phyloP scores from a whole-genome alignment of 805 yeast species.

The Candida chilensis region DNA sequence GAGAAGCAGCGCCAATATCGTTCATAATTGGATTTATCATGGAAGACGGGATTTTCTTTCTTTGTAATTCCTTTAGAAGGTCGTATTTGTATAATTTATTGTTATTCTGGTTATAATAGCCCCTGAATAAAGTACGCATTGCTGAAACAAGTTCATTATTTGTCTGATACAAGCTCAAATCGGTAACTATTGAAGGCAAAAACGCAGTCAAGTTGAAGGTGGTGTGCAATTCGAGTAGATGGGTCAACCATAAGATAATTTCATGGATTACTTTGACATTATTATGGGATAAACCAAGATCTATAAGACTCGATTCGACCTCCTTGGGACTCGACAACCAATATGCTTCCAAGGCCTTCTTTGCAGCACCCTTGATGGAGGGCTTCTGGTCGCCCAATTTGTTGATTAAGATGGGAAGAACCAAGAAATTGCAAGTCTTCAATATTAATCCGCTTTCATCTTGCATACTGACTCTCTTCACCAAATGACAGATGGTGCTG shows the following conservation, averaged over 20 bases:
- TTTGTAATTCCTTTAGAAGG: constrained; percentile 27
- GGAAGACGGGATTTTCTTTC: too few relatives aligned
- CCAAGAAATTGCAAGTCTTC: constrained; percentile 27
- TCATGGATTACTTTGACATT: constrained; percentile 29
- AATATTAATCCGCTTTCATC: constrained; percentile 31
- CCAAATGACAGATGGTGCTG: constrained; percentile 44
- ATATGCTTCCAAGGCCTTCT: constrained; percentile 40
- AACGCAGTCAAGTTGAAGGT: constrained; percentile 19
- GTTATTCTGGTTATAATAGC: constrained; percentile 17
- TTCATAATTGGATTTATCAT: constrained; percentile 4
- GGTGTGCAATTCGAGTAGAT: constrained; percentile 24
- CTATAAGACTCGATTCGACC: constrained; percentile 35
- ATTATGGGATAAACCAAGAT: constrained; percentile 29
- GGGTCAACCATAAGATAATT: constrained; percentile 32
- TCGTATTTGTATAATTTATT: constrained; percentile 34
- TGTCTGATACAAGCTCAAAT: constrained; percentile 6
- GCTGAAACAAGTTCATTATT: constrained; percentile 6
- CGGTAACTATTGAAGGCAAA: constrained; percentile 12
- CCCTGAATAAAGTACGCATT: constrained; percentile 11
- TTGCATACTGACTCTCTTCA: constrained; percentile 51
- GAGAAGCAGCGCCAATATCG: constrained; percentile 6
- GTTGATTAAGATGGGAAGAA: constrained; percentile 43
- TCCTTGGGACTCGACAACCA: constrained; percentile 43
- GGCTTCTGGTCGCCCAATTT: constrained; percentile 31
- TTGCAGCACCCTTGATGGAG: constrained; percentile 30